Evolutionary conservation across 495 filamentous ascomycete species (phyloP), one percentile per base, ranked within the genome.

Genomic region (Daldinia grandis): DNA sequence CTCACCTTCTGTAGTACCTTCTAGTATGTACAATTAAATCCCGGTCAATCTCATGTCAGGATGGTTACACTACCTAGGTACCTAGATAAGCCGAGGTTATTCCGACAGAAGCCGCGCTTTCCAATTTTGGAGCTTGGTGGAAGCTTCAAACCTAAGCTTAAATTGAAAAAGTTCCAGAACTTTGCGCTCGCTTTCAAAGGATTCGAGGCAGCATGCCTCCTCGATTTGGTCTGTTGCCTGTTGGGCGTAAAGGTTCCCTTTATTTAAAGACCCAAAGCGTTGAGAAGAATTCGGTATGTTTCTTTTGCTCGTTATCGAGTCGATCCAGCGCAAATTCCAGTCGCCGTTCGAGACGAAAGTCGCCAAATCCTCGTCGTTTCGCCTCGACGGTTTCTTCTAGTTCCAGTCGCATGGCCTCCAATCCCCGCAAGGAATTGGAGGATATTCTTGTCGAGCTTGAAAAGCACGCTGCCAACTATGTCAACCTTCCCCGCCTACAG

Each of bases 401-500:
- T 44, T 37, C 59, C 51, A 35, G 63, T 10, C 58, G 17, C 12
- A 7, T 19, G 14, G 28, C 12, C 1, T 7, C 27, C 2, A 64
- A 75, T 37, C 75, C 84, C 58, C 81, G 85, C 63, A 69, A 63
- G 50, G 81, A 85, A 59, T 84, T 97, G 12, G 83, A 93, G 69
- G 79, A 84, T 47, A 85, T 88, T 10, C 81, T 96, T 19, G 78
- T 80, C 8, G 82, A 84, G 24, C 80, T 97, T 24, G 84, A 91
- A 68, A 84, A 85, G 63, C 78, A 87, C 42, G 87, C 89, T 25
- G 81, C 87, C 38, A 85, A 85, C 66, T 88, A 89, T 76, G 85
- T 94, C 63, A 92, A 92, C 78, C 82, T 91, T 21, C 91, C 91
- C 62, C 87, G 93, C 70, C 76, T 98, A 58, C 89, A 93, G 73